These are phyloP conservation scores for Phylloporus arenicola DNA, from an alignment of 768 basidiomycete genomes.

Conservation along the genomic window DNA sequence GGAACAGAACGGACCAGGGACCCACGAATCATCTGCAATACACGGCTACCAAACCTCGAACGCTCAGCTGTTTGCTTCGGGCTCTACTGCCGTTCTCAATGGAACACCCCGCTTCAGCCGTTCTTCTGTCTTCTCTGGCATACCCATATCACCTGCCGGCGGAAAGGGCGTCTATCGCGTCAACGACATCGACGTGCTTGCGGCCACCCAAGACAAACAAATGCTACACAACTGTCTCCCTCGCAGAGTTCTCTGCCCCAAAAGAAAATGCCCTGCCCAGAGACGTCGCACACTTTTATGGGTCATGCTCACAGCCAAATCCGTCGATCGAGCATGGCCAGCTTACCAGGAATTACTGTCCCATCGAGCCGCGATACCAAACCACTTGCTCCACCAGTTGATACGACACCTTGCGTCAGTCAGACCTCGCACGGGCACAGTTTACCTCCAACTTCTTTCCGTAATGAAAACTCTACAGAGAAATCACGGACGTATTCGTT, in stretches of 20 bases:
- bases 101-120: neutral
- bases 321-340: constrained; percentile 36
- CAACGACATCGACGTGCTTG: constrained; percentile 5
- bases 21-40: neutral
- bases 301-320: constrained; percentile 31
- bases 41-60: neutral
- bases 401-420: constrained; percentile 51
- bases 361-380: constrained; percentile 24
- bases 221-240: neutral
- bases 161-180: constrained; percentile 1
- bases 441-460: constrained; percentile 65
- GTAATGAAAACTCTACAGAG: constrained; percentile 54
- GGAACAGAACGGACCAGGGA: constrained; percentile 1
- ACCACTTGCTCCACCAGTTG: constrained; percentile 53
- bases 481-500: constrained; percentile 48
- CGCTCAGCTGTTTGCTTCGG: neutral
- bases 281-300: constrained; percentile 24
- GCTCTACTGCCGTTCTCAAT: neutral
- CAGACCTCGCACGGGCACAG: constrained; percentile 50
- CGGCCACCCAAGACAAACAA: constrained; percentile 6
- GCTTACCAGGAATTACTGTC: constrained; percentile 37
- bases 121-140: neutral
- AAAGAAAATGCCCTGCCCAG: constrained; percentile 17
- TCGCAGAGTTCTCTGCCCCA: neutral
- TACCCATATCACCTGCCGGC: neutral